These are phyloP conservation scores for Acanthamoeba culbertsoni DNA, from an alignment of 208 protist genomes.

Conservation along the genomic window DNA sequence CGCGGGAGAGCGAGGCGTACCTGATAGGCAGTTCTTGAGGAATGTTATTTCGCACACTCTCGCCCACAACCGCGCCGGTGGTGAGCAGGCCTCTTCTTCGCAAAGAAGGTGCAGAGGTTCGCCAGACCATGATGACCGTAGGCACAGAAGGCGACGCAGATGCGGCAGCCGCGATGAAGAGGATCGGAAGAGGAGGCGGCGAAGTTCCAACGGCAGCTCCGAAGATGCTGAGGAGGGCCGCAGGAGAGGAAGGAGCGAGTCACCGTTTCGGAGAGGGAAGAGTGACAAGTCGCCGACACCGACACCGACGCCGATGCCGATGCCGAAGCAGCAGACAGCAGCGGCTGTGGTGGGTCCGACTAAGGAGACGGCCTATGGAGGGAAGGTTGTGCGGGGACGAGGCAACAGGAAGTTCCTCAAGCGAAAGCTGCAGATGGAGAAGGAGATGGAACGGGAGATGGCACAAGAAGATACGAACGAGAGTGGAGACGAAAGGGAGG, in stretches of 20 bases:
- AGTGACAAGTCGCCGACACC: not conserved
- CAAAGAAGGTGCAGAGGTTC: not conserved
- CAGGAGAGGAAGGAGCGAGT: not conserved
- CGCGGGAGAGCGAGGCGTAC: not conserved
- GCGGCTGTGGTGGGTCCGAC: not conserved
- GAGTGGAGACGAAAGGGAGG: not conserved
- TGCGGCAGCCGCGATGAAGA: not conserved
- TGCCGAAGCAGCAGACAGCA: not conserved
- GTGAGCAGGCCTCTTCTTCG: not conserved
- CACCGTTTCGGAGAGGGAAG: not conserved
- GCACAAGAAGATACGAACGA: not conserved
- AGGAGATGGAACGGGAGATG: no score
- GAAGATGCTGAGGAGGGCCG: not conserved
- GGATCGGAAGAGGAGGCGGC: not conserved
- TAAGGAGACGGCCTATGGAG: not conserved
- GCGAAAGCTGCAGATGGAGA: not conserved
- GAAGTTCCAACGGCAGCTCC: not conserved
- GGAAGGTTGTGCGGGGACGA: not conserved
- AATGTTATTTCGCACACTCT: slow-evolving; percentile 1
- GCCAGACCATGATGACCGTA: not conserved
- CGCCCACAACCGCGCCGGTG: not conserved
- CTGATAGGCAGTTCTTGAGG: not conserved
- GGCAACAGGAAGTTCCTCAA: not conserved
- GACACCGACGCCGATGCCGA: no score
- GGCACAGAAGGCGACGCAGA: not conserved